These are phyloP conservation scores for Hypoxylon intermedium DNA, from an alignment of 495 filamentous ascomycete genomes.

Conservation along the genomic window DNA sequence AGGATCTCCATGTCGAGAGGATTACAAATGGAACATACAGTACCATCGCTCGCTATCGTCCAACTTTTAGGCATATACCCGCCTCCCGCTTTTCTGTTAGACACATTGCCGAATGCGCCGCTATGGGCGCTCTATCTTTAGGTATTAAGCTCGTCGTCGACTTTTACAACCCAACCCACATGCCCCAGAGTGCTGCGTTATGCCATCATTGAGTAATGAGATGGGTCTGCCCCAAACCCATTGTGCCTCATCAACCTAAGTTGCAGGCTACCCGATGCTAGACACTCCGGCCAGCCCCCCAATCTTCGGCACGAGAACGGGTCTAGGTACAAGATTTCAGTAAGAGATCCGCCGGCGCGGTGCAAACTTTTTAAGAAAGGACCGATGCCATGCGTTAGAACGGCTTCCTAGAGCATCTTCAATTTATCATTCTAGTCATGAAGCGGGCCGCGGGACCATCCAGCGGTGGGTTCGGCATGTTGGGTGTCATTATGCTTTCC, in stretches of 20 bases:
- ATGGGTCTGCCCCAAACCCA: conserved; percentile 21
- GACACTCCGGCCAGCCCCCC: conserved; percentile 12
- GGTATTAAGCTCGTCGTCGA: neutral
- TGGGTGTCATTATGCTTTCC: conserved; percentile 12
- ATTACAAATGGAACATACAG: conserved; percentile 4
- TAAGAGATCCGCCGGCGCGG: conserved; percentile 22
- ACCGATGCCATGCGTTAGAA: conserved; percentile 15
- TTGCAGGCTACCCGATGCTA: conserved; percentile 21
- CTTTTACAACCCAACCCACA: neutral
- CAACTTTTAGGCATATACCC: conserved; percentile 8
- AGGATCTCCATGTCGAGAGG: conserved; percentile 1
- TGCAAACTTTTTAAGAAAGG: conserved; percentile 32
- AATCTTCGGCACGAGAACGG: conserved; percentile 16
- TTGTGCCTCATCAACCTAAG: conserved; percentile 4
- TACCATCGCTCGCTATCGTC: neutral
- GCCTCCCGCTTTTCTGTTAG: conserved; percentile 13
- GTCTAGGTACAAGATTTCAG: conserved; percentile 1
- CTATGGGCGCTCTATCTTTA: conserved; percentile 6
- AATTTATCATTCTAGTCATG: conserved; percentile 28
- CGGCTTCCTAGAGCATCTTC: too few relatives aligned
- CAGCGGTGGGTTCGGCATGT: conserved; percentile 21
- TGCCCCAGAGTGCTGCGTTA: conserved; percentile 16
- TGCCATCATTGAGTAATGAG: conserved; percentile 15
- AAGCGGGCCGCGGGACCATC: conserved; percentile 32
- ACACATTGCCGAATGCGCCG: conserved; percentile 11